These are phyloP conservation scores for Geotrichum carabidarum DNA, from an alignment of 1,139 yeast genomes.

Conservation along the genomic window DNA sequence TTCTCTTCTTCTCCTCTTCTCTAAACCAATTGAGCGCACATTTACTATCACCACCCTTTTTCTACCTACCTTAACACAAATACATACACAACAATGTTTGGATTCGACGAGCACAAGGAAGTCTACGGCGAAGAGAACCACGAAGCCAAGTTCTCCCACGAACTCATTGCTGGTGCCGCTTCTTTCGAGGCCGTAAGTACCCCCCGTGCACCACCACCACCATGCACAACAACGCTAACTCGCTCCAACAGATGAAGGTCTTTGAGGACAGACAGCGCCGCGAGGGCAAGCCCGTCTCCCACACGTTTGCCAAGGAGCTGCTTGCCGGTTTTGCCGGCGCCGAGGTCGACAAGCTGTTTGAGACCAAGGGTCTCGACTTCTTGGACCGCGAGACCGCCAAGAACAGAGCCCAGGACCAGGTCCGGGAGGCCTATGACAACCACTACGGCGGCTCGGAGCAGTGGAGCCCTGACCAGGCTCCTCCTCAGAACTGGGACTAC, in stretches of 20 bases:
- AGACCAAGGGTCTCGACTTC: constrained; percentile 35
- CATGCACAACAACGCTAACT: background rate
- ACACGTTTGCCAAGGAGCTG: constrained; percentile 33
- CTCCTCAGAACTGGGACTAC: constrained; percentile 18
- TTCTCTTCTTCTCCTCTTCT: background rate
- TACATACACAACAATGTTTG: constrained; percentile 25
- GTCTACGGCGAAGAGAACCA: constrained; percentile 29
- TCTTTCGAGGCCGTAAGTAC: constrained; percentile 32
- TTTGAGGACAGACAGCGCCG: constrained; percentile 33
- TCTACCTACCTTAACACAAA: background rate
- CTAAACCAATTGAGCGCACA: background rate
- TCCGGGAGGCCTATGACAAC: constrained; percentile 30
- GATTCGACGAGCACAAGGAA: constrained; percentile 26
- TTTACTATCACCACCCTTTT: background rate
- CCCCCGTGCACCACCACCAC: background rate
- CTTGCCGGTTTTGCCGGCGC: constrained; percentile 36
- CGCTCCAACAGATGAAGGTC: constrained; percentile 23
- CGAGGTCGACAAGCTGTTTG: constrained; percentile 36
- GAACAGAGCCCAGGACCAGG: constrained; percentile 28
- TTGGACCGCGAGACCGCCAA: constrained; percentile 41
- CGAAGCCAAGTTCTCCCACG: constrained; percentile 33
- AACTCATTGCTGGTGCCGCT: constrained; percentile 36
- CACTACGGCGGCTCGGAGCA: constrained; percentile 31
- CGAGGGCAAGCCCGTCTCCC: constrained; percentile 34
- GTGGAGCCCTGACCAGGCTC: constrained; percentile 26